Base-by-base conservation (phyloP, 805 yeast genomes). In the Lachancea meyersii region DNA sequence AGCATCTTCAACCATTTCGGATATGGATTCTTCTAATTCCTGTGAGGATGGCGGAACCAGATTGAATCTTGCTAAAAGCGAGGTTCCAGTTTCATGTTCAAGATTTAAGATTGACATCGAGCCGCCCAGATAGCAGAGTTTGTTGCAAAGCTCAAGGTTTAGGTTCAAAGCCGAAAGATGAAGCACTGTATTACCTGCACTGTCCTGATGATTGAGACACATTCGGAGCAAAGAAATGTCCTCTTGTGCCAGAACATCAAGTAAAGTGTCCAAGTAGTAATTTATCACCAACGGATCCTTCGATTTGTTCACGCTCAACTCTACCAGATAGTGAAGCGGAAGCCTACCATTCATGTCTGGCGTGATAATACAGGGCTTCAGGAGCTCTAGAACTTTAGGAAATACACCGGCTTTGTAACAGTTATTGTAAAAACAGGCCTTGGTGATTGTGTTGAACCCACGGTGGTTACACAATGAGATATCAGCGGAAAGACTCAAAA, bases 151-250 rank as follows among this genome's bases (percentile, higher is more conserved):
- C 18, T 56, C 58, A 35, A 63, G 45, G 41, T 63, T 64, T 22
- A 57, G 41, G 36, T 64, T 64, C 20, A 60, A 43, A 5, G 68
- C 76, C 0, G 95, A 88, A 35, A 91, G 68, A 54, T 87, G 95
- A 38, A 88, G 65, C 5, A 94, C 86, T 0, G 96, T 86, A 52
- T 88, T 86, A 4, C 97, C 97, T 47, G 79, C 72, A 18, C 70
- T 72, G 61, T 93, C 97, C 56, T 78, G 86, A 52, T 81, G 88
- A 55, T 86, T 84, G 22, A 83, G 57, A 31, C 83, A 67, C 49
- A 80, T 75, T 38, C 75, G 73, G 33, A 80, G 70, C 38, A 79
- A 53, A 17, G 70, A 65, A 38, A 66, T 66, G 38, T 69, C 67
- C 3, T 61, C 66, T 22, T 60, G 51, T 13, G 49, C 57, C 36